Conservation (phyloP, 495 filamentous ascomycete genomes). For the Podospora pseudoanserina region DNA sequence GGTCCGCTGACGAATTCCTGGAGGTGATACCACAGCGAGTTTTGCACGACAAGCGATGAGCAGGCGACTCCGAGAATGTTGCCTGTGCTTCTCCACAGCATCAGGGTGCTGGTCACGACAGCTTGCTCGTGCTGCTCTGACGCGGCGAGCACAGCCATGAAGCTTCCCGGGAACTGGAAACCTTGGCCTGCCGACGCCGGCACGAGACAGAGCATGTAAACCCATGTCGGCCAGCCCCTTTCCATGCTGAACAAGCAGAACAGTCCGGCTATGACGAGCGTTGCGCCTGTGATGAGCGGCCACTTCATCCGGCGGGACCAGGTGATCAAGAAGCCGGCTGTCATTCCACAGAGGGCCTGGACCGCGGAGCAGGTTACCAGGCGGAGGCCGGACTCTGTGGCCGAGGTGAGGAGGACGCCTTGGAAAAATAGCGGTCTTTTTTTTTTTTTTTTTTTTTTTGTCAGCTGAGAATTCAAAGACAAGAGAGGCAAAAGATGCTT, state of each 20-base stretch:
- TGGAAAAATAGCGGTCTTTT: constrained; percentile 69
- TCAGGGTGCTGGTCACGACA: constrained; percentile 67
- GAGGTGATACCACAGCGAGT: constrained; percentile 59
- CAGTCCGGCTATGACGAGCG: constrained; percentile 54
- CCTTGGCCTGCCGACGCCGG: constrained; percentile 62
- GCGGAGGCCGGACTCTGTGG: constrained; percentile 67
- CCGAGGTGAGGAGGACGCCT: constrained; percentile 67
- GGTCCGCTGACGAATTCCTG: constrained; percentile 53
- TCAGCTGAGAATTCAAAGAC: neutral
- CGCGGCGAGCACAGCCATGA: constrained; percentile 65
- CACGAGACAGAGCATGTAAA: constrained; percentile 61
- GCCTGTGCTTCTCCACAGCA: constrained; percentile 65
- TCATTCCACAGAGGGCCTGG: constrained; percentile 56
- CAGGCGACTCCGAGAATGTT: constrained; percentile 67
- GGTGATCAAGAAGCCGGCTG: constrained; percentile 68
- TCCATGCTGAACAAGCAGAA: constrained; percentile 47
- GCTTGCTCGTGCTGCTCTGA: constrained; percentile 68
- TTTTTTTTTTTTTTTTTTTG: constrained; percentile 11
- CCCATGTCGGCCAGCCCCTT: constrained; percentile 50
- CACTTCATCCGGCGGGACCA: constrained; percentile 61
- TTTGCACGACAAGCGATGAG: constrained; percentile 73
- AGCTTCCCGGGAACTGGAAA: constrained; percentile 60
- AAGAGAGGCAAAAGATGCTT: constrained; percentile 12
- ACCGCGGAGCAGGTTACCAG: constrained; percentile 60
- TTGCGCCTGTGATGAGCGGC: constrained; percentile 55